These are phyloP conservation scores for Kregervanrija fluxuum DNA, from an alignment of 805 yeast genomes.

Conservation along the genomic window DNA sequence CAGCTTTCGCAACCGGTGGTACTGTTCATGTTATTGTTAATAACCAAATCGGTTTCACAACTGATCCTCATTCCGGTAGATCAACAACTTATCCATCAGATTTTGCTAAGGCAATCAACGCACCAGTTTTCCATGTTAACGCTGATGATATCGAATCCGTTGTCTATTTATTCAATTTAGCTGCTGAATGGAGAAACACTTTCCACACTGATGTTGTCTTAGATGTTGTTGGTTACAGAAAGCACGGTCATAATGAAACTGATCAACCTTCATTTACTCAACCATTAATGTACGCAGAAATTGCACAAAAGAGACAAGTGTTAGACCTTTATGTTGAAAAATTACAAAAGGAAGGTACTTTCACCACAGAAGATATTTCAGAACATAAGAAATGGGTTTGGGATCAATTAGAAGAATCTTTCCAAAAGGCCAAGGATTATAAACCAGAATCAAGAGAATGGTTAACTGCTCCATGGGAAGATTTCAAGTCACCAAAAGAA, in stretches of 20 bases:
- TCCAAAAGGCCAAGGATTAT: constrained; percentile 81
- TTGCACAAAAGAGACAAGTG: constrained; percentile 83
- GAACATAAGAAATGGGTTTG: constrained; percentile 99
- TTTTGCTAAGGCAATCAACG: constrained; percentile 91
- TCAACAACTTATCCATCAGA: constrained; percentile 98
- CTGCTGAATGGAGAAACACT: constrained; percentile 97
- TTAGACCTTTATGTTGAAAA: constrained; percentile 78
- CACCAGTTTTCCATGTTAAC: constrained; percentile 98
- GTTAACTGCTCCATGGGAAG: constrained; percentile 99
- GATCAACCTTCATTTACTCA: constrained; percentile 99
- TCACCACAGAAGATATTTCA: constrained; percentile 81
- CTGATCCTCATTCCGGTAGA: constrained; percentile 96
- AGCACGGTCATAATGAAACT: constrained; percentile 98
- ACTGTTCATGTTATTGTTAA: constrained; percentile 92
- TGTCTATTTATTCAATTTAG: constrained; percentile 85
- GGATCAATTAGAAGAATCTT: constrained; percentile 87
- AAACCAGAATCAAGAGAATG: constrained; percentile 91
- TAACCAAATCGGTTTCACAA: constrained; percentile 99
- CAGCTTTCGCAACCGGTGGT: constrained; percentile 98
- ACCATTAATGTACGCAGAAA: constrained; percentile 92
- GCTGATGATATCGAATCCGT: constrained; percentile 97
- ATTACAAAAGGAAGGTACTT: constrained; percentile 79
- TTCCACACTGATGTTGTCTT: constrained; percentile 95
- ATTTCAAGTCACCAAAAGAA: constrained; percentile 95
- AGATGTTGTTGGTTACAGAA: constrained; percentile 97